Evolutionary conservation across 257 asterid genomes (phyloP).

Genomic region (Solanum chmielewskii): DNA sequence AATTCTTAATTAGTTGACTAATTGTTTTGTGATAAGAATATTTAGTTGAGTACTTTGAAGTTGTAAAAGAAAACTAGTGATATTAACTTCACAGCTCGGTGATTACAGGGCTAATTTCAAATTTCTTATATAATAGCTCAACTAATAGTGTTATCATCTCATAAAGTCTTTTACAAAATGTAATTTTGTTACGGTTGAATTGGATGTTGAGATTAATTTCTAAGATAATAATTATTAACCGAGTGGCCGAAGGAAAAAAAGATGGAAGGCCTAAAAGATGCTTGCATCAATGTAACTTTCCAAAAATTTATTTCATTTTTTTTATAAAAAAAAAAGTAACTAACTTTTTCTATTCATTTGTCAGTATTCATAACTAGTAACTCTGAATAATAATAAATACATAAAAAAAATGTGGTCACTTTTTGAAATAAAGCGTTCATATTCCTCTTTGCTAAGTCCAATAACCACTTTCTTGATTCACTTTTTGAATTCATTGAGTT

Average conservation of each 20-base stretch:
- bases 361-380: not conserved
- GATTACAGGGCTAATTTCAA: not conserved
- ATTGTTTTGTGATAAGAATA: no score
- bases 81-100: not conserved
- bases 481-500: not conserved
- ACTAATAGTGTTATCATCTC: no score
- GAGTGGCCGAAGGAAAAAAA: accelerated
- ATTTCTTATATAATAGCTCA: not conserved
- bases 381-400: not conserved
- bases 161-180: not conserved
- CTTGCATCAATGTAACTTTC: not conserved
- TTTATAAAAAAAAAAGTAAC: not conserved
- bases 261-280: not conserved
- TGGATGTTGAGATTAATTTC: not conserved
- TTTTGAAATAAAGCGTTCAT: not conserved
- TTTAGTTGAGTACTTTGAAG: no score
- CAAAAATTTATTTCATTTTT: not conserved
- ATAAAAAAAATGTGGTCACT: not conserved
- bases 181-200: not conserved
- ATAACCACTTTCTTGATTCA: not conserved
- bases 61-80: no score
- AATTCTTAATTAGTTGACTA: not conserved
- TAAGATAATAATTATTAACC: not conserved
- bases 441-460: not conserved
- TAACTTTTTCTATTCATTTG: not conserved